Evolutionary conservation across 2,329 filamentous ascomycete genomes (phyloP), one percentile per base, ranked within the genome.

Genomic region (Microsporum ferrugineum): DNA sequence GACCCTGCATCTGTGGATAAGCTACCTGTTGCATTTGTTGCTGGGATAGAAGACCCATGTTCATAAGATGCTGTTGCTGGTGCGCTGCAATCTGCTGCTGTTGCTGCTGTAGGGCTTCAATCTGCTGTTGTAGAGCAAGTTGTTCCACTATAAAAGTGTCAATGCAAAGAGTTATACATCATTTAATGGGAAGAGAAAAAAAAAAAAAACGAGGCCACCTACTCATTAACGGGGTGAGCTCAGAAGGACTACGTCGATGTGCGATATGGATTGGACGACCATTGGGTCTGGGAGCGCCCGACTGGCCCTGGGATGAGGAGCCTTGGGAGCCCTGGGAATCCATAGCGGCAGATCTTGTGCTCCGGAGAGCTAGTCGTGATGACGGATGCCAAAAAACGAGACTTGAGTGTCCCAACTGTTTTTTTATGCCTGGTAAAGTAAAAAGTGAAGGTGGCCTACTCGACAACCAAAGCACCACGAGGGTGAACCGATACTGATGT

Each of bases 1-100:
- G 84, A 63, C 84, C 83, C 77, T 92, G 91, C 75, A 91, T 79
- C 17, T 68, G 66, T 71, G 86, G 87, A 78, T 87, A 88, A 69
- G 82, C 82, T 67, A 84, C 85, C 64, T 85, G 84, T 67, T 84
- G 85, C 63, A 96, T 80, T 68, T 85, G 83, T 77, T 96, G 92
- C 70, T 88, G 88, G 59, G 89, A 87, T 68, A 88, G 87, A 70
- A 97, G 86, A 12, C 62, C 62, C 88, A 96, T 91, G 75, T 94
- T 96, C 70, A 96, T 88, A 80, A 96, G 96, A 78, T 97, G 92
- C 77, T 96, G 39, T 5, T 51, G 27, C 1, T 96, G 91, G 66
- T 90, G 94, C 69, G 90, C 90, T 77, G 95, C 89, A 72, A 97
- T 95, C 74, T 96, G 91, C 76, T 97, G 91, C 75, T 97, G 94